A percentile compares a stretch with the other conserved stretches of the same genome.
phyloP scores from a whole-genome alignment of 2,329 filamentous ascomycete species.

The Phaeosphaeria sp. region DNA sequence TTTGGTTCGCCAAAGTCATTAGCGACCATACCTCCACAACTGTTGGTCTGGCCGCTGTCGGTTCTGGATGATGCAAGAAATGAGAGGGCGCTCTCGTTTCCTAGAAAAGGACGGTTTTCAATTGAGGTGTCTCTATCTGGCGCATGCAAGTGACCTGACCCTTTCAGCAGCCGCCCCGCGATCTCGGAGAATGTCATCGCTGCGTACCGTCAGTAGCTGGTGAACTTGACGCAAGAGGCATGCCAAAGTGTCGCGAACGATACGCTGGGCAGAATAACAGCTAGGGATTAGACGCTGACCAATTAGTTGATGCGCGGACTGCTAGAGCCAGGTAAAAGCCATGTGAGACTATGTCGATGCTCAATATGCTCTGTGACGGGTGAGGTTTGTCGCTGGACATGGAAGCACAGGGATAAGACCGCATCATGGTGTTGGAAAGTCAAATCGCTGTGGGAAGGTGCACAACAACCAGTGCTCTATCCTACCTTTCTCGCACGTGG shows the following conservation, averaged over 20 bases:
- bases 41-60: slow-evolving; percentile 14
- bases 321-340: slow-evolving; percentile 45
- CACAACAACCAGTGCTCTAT: slow-evolving; percentile 10
- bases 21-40: slow-evolving; percentile 34
- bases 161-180: slow-evolving; percentile 43
- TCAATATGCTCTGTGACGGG: slow-evolving; percentile 40
- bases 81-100: slow-evolving; percentile 19
- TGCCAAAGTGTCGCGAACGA: slow-evolving; percentile 22
- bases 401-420: slow-evolving; percentile 16
- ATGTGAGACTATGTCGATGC: slow-evolving; percentile 49
- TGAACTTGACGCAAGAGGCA: slow-evolving; percentile 6
- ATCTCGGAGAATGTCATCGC: slow-evolving; percentile 38
- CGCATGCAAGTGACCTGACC: slow-evolving; percentile 38
- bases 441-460: slow-evolving; percentile 13
- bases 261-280: slow-evolving; percentile 29
- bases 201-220: slow-evolving; percentile 31
- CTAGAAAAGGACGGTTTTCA: slow-evolving; percentile 21
- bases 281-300: slow-evolving; percentile 37
- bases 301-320: slow-evolving; percentile 44
- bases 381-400: slow-evolving; percentile 33
- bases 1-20: slow-evolving; percentile 32
- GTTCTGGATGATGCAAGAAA: slow-evolving; percentile 15
- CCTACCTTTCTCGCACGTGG: neutral
- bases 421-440: slow-evolving; percentile 6
- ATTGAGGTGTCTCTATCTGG: slow-evolving; percentile 25